Conservation (phyloP, 441 rosid genomes). For the Pelargonium exstipulatum region DNA sequence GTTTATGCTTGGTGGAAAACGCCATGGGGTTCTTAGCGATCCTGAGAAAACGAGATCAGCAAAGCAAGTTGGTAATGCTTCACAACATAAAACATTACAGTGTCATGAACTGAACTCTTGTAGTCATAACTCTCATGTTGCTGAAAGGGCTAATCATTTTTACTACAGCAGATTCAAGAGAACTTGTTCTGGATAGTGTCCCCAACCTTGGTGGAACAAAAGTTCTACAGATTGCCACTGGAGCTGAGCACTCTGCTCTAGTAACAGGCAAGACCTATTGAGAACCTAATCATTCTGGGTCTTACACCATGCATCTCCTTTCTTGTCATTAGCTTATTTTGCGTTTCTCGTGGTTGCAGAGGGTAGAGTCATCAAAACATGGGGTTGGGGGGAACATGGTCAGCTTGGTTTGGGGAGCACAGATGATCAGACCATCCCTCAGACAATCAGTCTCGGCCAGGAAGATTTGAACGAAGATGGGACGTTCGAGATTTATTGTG, state of each 20-base stretch:
- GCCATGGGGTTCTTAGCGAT: slow-evolving; percentile 40
- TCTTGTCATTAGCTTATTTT: neutral
- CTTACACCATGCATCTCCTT: no score
- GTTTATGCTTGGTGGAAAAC: slow-evolving; percentile 60
- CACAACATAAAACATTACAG: no score
- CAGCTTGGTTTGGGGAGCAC: slow-evolving; percentile 77
- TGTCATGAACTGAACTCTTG: no score
- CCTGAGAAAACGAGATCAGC: slow-evolving; percentile 32
- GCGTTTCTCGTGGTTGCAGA: slow-evolving; percentile 31
- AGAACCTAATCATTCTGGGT: no score
- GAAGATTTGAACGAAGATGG: slow-evolving; percentile 17
- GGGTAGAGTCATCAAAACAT: slow-evolving; percentile 51
- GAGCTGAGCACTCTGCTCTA: slow-evolving; percentile 79
- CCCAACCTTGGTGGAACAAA: slow-evolving; percentile 34
- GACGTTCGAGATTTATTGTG: slow-evolving; percentile 45
- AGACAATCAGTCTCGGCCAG: slow-evolving; percentile 28
- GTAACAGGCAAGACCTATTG: slow-evolving; percentile 45
- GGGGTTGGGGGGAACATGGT: slow-evolving; percentile 99
- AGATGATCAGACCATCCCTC: slow-evolving; percentile 49
- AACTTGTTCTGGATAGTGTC: slow-evolving; percentile 39
- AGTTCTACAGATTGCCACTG: slow-evolving; percentile 62
- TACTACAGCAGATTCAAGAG: slow-evolving; percentile 25
- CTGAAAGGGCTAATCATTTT: neutral
- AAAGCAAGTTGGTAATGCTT: slow-evolving; percentile 34
- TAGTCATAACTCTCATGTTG: no score